Conservation (phyloP, 805 yeast species). For the Saccharomyces kudriavzevii region DNA sequence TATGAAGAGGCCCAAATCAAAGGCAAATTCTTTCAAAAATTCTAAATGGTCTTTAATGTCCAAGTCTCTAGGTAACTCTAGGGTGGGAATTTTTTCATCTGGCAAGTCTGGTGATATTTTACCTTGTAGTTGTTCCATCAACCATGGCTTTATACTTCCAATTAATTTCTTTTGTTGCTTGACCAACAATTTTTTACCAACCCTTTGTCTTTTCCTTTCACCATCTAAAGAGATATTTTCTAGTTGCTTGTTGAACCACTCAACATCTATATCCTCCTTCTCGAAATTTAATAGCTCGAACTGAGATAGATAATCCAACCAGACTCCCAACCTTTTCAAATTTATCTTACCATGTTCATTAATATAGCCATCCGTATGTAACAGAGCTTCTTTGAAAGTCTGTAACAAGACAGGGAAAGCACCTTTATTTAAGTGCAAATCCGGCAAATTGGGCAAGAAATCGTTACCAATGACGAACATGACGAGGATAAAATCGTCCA, state of each 20-base stretch:
- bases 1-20: conserved; percentile 58
- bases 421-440: conserved; percentile 85
- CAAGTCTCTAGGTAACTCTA: conserved; percentile 36
- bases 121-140: conserved; percentile 30
- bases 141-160: conserved; percentile 45
- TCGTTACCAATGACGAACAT: conserved; percentile 96
- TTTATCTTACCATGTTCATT: conserved; percentile 79
- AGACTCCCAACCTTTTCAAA: conserved; percentile 57
- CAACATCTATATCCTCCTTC: conserved; percentile 70
- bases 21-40: conserved; percentile 55
- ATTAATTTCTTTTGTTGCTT: conserved; percentile 72
- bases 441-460: conserved; percentile 94
- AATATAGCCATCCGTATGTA: conserved; percentile 71
- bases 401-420: conserved; percentile 89
- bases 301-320: conserved; percentile 67
- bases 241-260: conserved; percentile 83
- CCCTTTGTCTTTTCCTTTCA: conserved; percentile 55
- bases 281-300: conserved; percentile 87
- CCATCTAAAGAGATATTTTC: conserved; percentile 71
- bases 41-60: conserved; percentile 38
- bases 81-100: conserved; percentile 39
- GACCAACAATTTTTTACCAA: conserved; percentile 55
- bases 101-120: conserved; percentile 35
- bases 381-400: conserved; percentile 76
- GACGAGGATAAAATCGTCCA: conserved; percentile 88